Evolutionary conservation across 352 stramenopile genomes (phyloP).

Genomic region (Phytophthora pini): DNA sequence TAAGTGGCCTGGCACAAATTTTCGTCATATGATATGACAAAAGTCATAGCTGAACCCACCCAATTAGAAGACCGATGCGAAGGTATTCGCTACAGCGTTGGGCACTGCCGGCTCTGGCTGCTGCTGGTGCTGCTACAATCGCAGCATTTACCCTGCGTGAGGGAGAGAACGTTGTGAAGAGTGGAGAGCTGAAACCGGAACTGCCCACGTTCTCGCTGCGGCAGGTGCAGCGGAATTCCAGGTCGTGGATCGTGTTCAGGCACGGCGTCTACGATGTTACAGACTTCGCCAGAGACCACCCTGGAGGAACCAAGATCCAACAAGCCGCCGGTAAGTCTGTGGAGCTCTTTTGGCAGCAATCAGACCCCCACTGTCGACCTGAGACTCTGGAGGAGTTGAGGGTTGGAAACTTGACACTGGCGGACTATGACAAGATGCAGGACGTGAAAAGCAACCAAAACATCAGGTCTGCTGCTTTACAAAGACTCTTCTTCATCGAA

Average conservation of each 20-base stretch:
- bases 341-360: conserved; percentile 32
- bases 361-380: conserved; percentile 19
- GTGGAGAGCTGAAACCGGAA: conserved; percentile 8
- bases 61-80: not conserved
- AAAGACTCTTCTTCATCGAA: conserved; percentile 25
- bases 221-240: conserved; percentile 20
- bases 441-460: conserved; percentile 4
- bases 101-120: conserved; percentile 5
- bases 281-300: conserved; percentile 22
- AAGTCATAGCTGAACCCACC: not conserved
- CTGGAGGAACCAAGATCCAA: conserved; percentile 22
- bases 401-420: conserved; percentile 26
- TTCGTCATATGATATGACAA: too few species aligned
- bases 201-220: conserved; percentile 29
- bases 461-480: not conserved
- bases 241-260: conserved; percentile 26
- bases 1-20: too few species aligned
- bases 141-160: conserved; percentile 2
- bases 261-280: conserved; percentile 37
- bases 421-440: conserved; percentile 25
- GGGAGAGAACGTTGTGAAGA: not conserved
- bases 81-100: not conserved
- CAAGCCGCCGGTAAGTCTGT: conserved; percentile 30
- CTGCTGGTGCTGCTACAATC: conserved; percentile 1
- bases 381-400: conserved; percentile 26